Conservation (phyloP, 306 rosid species). For the Cicer arietinum region DNA sequence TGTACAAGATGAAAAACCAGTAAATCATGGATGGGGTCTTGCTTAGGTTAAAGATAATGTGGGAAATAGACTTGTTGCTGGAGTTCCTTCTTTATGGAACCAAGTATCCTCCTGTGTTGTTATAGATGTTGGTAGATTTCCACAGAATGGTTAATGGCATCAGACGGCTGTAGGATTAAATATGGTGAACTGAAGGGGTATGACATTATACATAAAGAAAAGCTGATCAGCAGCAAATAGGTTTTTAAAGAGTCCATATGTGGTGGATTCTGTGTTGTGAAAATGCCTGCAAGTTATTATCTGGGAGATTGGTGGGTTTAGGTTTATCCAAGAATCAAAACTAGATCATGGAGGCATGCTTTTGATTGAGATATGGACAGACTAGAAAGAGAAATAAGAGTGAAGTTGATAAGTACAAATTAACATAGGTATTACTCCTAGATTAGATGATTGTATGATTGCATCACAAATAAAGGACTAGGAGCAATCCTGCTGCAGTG, state of each 20-base stretch:
- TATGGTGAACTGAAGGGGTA: background rate
- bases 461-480: conserved; percentile 4
- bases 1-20: background rate
- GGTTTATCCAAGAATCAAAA: background rate
- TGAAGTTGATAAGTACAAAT: background rate
- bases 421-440: background rate
- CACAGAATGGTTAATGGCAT: background rate
- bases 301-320: conserved; percentile 2
- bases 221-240: background rate
- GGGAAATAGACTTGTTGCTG: conserved; percentile 1
- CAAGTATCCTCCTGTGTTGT: background rate
- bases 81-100: background rate
- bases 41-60: conserved; percentile 19
- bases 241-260: background rate
- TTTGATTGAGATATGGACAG: background rate
- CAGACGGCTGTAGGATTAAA: background rate
- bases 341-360: conserved; percentile 7
- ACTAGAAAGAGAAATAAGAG: conserved; percentile 5
- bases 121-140: background rate
- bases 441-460: background rate
- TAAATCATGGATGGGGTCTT: background rate
- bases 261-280: conserved; percentile 8
- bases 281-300: background rate
- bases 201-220: background rate
- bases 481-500: conserved; percentile 19